Base-by-base conservation (phyloP, 768 basidiomycete genomes). In the Stropharia rugosoannulata region DNA sequence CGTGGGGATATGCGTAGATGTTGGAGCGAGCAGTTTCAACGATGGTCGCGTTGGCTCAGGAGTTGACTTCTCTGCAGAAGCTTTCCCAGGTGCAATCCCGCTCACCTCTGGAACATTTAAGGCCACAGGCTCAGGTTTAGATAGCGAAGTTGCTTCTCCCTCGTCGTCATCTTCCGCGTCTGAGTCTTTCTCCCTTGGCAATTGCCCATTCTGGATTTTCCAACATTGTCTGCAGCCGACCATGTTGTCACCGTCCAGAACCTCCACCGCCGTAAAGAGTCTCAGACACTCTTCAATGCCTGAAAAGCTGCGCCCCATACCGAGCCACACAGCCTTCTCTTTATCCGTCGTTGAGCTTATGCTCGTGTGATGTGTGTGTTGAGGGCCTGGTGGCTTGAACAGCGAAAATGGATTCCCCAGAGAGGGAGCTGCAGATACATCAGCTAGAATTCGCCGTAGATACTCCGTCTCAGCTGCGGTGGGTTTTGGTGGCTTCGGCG, bases 171-270 rank as follows among this genome's bases (percentile, higher is more conserved):
- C 58, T 47, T 68, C 68, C 32, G 72, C 65, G 49, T 73, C 69
- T 4, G 69, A 68, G 5, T 65, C 72, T 40, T 75, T 72, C 47
- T 46, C 69, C 65, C 61, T 72, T 63, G 45, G 64, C 58, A 56
- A 50, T 51, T 57, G 64, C 15, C 89, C 88, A 64, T 93, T 84
- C 54, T 83, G 85, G 36, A 93, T 86, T 76, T 93, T 95, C 95
- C 95, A 98, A 72, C 95, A 98, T 49, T 88, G 80, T 60, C 89
- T 81, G 68, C 95, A 98, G 0, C 94, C 94, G 51, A 97, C 95
- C 75, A 87, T 89, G 63, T 98, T 97, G 63, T 97, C 95, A 0
- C 93, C 93, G 62, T 97, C 91, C 35, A 98, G 73, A 6, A 92
- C 82, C 64, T 98, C 95, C n/a, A 97, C 95, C 4, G 88, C 80